Percentiles rank a stretch among this genome's conserved stretches.
Conservation (phyloP, 768 basidiomycete species). For the Pulveroboletus sp. region DNA sequence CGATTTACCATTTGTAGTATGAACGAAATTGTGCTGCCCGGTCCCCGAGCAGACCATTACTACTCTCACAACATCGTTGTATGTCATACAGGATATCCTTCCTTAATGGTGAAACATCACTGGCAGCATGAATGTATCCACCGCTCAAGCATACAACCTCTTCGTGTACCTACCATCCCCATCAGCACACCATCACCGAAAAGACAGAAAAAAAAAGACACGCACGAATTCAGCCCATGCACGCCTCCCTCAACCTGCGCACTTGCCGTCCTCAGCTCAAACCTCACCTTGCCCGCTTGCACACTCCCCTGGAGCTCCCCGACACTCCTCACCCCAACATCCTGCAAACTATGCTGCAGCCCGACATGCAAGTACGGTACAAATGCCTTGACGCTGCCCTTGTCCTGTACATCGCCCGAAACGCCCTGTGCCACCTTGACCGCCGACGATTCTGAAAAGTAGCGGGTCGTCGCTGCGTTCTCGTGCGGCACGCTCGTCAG, state of each 20-base stretch:
- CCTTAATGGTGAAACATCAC: not conserved
- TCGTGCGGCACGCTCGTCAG: constrained; percentile 55
- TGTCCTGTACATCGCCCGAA: constrained; percentile 95
- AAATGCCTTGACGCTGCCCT: constrained; percentile 92
- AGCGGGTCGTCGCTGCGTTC: constrained; percentile 94
- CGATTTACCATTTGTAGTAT: no score
- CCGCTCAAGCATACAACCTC: constrained; percentile 45
- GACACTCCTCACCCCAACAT: constrained; percentile 78
- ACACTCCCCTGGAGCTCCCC: constrained; percentile 66
- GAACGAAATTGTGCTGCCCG: no score
- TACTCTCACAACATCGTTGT: no score
- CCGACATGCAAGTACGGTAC: constrained; percentile 81
- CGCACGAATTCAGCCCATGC: constrained; percentile 92
- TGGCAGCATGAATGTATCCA: not conserved
- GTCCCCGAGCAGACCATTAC: no score
- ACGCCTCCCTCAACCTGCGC: constrained; percentile 97
- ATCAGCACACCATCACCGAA: constrained; percentile 5
- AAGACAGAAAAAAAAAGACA: constrained; percentile 37
- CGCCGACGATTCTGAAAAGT: constrained; percentile 51
- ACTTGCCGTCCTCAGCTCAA: constrained; percentile 91
- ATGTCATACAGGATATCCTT: no score
- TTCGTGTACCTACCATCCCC: constrained; percentile 48
- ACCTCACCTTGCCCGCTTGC: constrained; percentile 65
- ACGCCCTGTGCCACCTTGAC: constrained; percentile 98
- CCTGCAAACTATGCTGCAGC: constrained; percentile 93